Conservation (phyloP, 805 yeast species). For the Starmerella gropengiesseri region DNA sequence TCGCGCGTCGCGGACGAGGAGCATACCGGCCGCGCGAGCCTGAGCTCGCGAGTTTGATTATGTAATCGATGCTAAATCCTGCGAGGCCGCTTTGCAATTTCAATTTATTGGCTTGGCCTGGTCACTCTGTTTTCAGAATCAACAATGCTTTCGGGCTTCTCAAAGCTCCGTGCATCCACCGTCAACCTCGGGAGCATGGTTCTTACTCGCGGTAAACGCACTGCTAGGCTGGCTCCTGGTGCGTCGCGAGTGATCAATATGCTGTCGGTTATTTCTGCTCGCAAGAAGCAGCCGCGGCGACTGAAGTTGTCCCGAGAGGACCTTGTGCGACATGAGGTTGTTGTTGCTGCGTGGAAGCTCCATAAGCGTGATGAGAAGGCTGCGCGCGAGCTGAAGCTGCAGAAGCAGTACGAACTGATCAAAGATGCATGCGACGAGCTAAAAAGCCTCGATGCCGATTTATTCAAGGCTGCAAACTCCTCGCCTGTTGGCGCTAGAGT, state of each 20-base stretch:
- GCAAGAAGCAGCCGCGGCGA: constrained; percentile 77
- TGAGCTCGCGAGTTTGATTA: background rate
- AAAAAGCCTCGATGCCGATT: constrained; percentile 33
- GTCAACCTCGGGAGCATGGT: constrained; percentile 9
- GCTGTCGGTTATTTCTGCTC: constrained; percentile 74
- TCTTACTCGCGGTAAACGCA: constrained; percentile 37
- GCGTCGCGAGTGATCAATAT: constrained; percentile 43
- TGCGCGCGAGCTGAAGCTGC: constrained; percentile 29
- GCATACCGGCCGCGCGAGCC: background rate
- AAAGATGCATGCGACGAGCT: constrained; percentile 64
- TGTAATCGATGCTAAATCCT: background rate
- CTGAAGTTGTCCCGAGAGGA: constrained; percentile 71
- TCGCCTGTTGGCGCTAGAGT: constrained; percentile 50
- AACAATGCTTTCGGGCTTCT: constrained; percentile 4
- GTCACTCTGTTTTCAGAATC: background rate
- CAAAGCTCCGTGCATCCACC: constrained; percentile 4
- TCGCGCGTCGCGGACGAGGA: no score
- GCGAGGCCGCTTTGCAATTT: no score
- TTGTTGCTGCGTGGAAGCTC: constrained; percentile 71
- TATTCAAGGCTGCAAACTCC: constrained; percentile 53
- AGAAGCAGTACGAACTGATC: constrained; percentile 54
- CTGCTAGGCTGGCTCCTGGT: constrained; percentile 38
- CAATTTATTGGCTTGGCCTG: background rate
- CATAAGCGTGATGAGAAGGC: constrained; percentile 44
- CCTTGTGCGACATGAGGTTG: constrained; percentile 68